Evolutionary conservation across 306 rosid genomes (phyloP).

Genomic region (Malus asiatica): DNA sequence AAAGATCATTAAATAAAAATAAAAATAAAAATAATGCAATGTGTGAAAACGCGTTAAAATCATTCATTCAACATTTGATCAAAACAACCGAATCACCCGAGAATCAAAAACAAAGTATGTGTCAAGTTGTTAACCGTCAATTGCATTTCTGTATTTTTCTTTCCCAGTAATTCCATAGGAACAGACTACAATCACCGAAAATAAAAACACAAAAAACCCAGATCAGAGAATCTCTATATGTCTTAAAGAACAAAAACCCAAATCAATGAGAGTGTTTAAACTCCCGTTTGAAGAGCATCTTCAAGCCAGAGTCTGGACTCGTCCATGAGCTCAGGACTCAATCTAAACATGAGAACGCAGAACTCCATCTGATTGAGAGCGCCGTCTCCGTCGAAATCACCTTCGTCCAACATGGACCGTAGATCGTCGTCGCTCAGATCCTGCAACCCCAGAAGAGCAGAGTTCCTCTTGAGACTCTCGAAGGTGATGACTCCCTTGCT

Average conservation of each 20-base stretch:
- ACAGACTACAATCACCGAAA: neutral
- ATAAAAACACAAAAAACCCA: neutral
- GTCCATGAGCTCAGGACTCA: constrained; percentile 87
- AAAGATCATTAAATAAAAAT: too few species aligned
- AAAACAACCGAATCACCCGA: neutral
- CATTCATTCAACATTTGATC: neutral
- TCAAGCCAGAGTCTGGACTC: constrained; percentile 56
- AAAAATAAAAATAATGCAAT: too few species aligned
- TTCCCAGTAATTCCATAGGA: neutral
- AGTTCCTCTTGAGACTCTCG: constrained; percentile 71
- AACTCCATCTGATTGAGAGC: constrained; percentile 80
- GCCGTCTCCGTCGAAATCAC: constrained; percentile 84
- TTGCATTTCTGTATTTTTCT: neutral
- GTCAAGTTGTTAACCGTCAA: neutral
- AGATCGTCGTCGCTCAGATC: constrained; percentile 65
- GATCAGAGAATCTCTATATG: neutral
- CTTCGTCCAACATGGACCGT: constrained; percentile 56
- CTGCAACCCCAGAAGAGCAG: constrained; percentile 53
- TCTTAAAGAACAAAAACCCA: neutral
- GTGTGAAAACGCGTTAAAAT: too few species aligned
- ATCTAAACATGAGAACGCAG: constrained; percentile 81
- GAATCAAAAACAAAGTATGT: neutral
- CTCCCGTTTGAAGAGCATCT: constrained; percentile 44
- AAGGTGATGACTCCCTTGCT: constrained; percentile 59
- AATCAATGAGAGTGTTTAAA: constrained; percentile 18